Conservation (phyloP, 495 filamentous ascomycete genomes). For the Cetradonia linearis region DNA sequence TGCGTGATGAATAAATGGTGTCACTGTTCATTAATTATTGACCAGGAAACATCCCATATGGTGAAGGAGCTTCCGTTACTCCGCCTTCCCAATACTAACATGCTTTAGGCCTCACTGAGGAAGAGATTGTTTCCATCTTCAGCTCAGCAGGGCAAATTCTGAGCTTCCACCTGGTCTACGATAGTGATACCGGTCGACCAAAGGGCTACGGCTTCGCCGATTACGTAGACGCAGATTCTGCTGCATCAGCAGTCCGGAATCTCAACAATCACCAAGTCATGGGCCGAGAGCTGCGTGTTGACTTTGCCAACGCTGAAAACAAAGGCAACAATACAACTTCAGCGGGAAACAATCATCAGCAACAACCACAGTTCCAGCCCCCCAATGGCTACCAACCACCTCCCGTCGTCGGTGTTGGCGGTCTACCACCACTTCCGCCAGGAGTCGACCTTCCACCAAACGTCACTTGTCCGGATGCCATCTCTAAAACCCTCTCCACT, state of each 20-base stretch:
- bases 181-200: constrained; percentile 85
- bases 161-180: constrained; percentile 91
- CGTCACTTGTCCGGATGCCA: constrained; percentile 77
- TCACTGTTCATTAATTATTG: neutral
- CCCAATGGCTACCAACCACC: constrained; percentile 24
- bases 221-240: constrained; percentile 80
- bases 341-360: constrained; percentile 31
- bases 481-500: constrained; percentile 76
- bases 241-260: constrained; percentile 89
- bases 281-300: constrained; percentile 86
- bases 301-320: constrained; percentile 85
- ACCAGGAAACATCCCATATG: constrained; percentile 27
- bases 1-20: constrained; percentile 34
- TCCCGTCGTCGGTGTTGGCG: constrained; percentile 26
- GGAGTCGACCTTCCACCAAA: constrained; percentile 74
- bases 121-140: constrained; percentile 87
- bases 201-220: constrained; percentile 97
- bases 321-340: constrained; percentile 61
- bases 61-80: neutral
- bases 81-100: constrained; percentile 17
- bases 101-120: constrained; percentile 71
- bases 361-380: constrained; percentile 20
- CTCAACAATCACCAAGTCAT: constrained; percentile 94
- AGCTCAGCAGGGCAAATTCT: constrained; percentile 75
- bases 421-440: constrained; percentile 69